Evolutionary conservation across 345 rosid species (phyloP).

Genomic region (Lepidium aucheri): DNA sequence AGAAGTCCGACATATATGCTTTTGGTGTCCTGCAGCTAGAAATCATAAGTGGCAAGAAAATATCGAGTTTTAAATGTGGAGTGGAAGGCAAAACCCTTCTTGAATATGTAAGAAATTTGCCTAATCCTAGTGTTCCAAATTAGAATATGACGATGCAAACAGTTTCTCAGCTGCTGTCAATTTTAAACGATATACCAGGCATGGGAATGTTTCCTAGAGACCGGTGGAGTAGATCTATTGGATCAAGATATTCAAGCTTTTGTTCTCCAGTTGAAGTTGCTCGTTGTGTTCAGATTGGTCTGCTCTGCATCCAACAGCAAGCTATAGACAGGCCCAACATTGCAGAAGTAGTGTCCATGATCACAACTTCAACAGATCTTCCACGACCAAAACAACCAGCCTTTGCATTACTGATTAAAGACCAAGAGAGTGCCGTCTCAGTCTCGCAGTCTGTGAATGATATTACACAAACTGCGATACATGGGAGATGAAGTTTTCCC

Average conservation of each 20-base stretch:
- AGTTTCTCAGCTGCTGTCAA: background rate
- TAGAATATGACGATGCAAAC: background rate
- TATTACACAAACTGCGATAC: conserved; percentile 7
- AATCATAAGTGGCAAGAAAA: background rate
- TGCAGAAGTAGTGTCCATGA: conserved; percentile 1
- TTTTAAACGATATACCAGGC: background rate
- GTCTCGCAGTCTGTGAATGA: conserved; percentile 6
- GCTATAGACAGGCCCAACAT: conserved; percentile 1
- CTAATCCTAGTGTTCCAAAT: background rate
- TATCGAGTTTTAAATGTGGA: conserved; percentile 1
- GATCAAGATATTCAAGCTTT: background rate
- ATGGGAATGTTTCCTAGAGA: conserved; percentile 6
- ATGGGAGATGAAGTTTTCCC: background rate
- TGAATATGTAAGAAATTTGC: background rate
- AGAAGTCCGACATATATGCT: conserved; percentile 39
- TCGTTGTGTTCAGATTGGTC: conserved; percentile 3
- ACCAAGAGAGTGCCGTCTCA: background rate
- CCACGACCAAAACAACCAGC: background rate
- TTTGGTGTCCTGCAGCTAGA: conserved; percentile 29
- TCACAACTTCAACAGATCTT: background rate
- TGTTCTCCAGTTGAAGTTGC: background rate
- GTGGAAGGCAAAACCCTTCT: conserved; percentile 6
- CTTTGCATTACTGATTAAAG: background rate
- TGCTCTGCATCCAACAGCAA: conserved; percentile 6
- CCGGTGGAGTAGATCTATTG: background rate